Percentiles rank a stretch among this genome's conserved stretches.
Conservation (phyloP, 768 basidiomycete species). For the Calocybe gangraenosa region DNA sequence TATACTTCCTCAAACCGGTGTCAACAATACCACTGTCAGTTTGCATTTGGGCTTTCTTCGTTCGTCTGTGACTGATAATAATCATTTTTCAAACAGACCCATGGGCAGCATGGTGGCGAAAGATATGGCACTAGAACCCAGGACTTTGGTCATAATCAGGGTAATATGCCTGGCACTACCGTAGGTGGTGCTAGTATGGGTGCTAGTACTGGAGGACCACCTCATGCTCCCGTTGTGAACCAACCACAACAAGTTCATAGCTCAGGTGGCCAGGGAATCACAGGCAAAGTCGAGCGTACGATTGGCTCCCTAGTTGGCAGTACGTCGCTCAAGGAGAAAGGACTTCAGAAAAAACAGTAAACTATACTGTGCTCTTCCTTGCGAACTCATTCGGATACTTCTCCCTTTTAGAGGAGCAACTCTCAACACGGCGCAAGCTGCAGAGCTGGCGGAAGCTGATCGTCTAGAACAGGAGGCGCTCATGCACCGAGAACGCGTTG, state of each 20-base stretch:
- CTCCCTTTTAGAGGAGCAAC: slow-evolving; percentile 40
- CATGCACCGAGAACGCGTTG: slow-evolving; percentile 46
- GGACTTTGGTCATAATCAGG: background rate
- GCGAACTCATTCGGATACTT: background rate
- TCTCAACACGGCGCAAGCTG: slow-evolving; percentile 37
- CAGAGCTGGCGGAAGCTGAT: slow-evolving; percentile 52
- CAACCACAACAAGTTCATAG: slow-evolving; percentile 14
- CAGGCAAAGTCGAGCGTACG: slow-evolving; percentile 46
- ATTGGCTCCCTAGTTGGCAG: slow-evolving; percentile 43
- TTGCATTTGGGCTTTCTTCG: too few relatives aligned
- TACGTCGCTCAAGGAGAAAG: slow-evolving; percentile 42
- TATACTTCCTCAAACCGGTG: background rate
- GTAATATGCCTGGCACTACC: background rate
- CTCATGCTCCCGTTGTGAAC: slow-evolving; percentile 19
- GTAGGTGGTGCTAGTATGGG: slow-evolving; percentile 7
- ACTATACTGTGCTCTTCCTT: slow-evolving; percentile 9
- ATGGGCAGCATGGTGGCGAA: background rate
- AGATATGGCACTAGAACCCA: background rate
- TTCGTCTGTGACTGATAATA: too few relatives aligned
- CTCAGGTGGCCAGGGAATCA: slow-evolving; percentile 29
- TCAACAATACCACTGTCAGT: background rate
- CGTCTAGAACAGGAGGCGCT: slow-evolving; percentile 48
- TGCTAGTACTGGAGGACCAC: slow-evolving; percentile 12
- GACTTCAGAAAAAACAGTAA: slow-evolving; percentile 45
- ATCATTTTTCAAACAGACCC: background rate